Evolutionary conservation across 257 asterid genomes (phyloP).

Genomic region (Solanum habrochaites): DNA sequence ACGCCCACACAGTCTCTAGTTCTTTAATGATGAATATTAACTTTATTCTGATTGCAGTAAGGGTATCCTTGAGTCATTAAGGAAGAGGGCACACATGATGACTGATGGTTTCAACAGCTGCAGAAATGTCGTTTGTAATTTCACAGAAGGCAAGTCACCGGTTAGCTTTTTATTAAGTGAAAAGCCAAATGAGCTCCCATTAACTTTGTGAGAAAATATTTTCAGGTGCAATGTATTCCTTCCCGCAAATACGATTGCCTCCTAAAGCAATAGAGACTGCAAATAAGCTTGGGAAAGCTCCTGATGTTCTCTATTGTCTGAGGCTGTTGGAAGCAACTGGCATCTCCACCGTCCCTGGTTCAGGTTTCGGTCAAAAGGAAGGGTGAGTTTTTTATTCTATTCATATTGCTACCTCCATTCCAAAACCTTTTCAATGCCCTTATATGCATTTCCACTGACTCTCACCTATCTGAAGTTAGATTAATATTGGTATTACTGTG

Average conservation of each 20-base stretch:
- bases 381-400: constrained; percentile 38
- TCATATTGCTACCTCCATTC: background rate
- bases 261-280: constrained; percentile 95
- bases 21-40: background rate
- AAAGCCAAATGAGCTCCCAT: background rate
- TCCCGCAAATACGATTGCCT: constrained; percentile 95
- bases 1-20: background rate
- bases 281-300: constrained; percentile 63
- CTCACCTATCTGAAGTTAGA: background rate
- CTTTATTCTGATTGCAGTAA: constrained; percentile 40
- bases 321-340: constrained; percentile 96
- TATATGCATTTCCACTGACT: background rate
- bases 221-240: constrained; percentile 98
- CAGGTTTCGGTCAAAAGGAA: constrained; percentile 98
- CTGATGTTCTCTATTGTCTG: constrained; percentile 91
- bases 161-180: background rate
- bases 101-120: constrained; percentile 98
- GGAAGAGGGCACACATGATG: constrained; percentile 92
- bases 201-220: background rate
- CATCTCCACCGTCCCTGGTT: constrained; percentile 98
- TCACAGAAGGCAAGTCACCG: constrained; percentile 70
- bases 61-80: constrained; percentile 80
- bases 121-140: constrained; percentile 90
- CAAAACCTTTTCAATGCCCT: background rate
- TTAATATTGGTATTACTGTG: background rate